These are phyloP conservation scores for Hippophae gyantsensis DNA, from an alignment of 306 rosid species.

Conservation along the genomic window DNA sequence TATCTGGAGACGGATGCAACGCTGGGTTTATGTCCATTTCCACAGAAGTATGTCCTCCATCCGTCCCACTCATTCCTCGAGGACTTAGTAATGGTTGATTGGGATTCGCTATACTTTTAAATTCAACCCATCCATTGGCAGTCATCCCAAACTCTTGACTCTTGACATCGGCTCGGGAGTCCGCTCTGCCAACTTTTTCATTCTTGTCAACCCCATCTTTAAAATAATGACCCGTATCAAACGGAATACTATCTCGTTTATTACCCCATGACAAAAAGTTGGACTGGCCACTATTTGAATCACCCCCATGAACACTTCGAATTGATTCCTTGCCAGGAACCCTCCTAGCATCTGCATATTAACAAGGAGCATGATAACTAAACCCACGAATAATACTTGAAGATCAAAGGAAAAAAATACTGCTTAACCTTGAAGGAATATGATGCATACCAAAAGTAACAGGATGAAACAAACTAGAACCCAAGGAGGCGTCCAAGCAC, in stretches of 20 bases:
- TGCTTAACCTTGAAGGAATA: neutral
- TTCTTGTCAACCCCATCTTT: constrained; percentile 24
- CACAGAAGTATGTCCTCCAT: constrained; percentile 13
- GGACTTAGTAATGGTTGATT: constrained; percentile 12
- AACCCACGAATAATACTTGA: neutral
- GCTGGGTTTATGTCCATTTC: constrained; percentile 42
- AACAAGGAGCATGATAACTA: neutral
- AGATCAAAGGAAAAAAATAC: neutral
- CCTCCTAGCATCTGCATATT: constrained; percentile 34
- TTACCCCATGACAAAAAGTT: constrained; percentile 7
- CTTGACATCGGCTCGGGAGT: constrained; percentile 14
- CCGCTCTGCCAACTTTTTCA: constrained; percentile 16
- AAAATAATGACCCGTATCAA: constrained; percentile 2
- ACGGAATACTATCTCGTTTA: constrained; percentile 7
- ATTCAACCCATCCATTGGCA: constrained; percentile 6
- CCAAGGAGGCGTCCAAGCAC: constrained; percentile 50
- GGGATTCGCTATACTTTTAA: constrained; percentile 7
- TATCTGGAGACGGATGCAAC: constrained; percentile 36
- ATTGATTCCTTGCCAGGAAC: constrained; percentile 17
- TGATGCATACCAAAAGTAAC: constrained; percentile 39
- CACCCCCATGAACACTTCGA: constrained; percentile 11
- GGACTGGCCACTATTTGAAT: constrained; percentile 17
- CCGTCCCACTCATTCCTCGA: constrained; percentile 18
- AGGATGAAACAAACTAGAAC: constrained; percentile 34
- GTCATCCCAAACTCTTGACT: constrained; percentile 19